phyloP scores from a whole-genome alignment of 2,329 filamentous ascomycete species.

The Cladosporium sp. region DNA sequence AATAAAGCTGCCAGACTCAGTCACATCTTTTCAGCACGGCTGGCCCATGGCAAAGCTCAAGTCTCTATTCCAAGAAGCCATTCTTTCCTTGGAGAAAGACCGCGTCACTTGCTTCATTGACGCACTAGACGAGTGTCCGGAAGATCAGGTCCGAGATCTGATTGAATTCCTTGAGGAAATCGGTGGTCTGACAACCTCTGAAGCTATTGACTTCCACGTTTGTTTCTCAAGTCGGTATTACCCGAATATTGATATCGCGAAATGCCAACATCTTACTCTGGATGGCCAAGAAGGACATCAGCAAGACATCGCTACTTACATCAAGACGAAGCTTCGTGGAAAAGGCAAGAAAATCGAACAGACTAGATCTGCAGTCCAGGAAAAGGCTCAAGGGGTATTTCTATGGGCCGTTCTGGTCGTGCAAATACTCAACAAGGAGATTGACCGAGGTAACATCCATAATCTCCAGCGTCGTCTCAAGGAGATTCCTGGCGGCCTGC shows the following conservation, averaged over 20 bases:
- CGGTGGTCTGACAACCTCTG: conserved; percentile 6
- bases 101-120: conserved; percentile 38
- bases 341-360: not conserved
- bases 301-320: not conserved
- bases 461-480: not conserved
- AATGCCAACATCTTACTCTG: not conserved
- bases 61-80: not conserved
- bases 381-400: conserved; percentile 11
- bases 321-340: conserved; percentile 19
- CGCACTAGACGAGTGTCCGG: conserved; percentile 43
- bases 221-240: conserved; percentile 44
- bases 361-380: not conserved
- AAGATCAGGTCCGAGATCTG: conserved; percentile 34
- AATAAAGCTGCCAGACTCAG: not conserved
- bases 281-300: not conserved
- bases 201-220: conserved; percentile 21
- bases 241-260: not conserved
- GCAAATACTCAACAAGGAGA: conserved; percentile 9
- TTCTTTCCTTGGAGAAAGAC: conserved; percentile 21
- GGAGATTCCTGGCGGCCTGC: not conserved
- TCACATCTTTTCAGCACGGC: too few species aligned
- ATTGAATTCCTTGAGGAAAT: conserved; percentile 34
- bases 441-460: not conserved
- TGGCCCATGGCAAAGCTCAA: not conserved
- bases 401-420: conserved; percentile 16